phyloP scores from a whole-genome alignment of 202 grass and related monocot species.

The Cymbopogon flexuosus region DNA sequence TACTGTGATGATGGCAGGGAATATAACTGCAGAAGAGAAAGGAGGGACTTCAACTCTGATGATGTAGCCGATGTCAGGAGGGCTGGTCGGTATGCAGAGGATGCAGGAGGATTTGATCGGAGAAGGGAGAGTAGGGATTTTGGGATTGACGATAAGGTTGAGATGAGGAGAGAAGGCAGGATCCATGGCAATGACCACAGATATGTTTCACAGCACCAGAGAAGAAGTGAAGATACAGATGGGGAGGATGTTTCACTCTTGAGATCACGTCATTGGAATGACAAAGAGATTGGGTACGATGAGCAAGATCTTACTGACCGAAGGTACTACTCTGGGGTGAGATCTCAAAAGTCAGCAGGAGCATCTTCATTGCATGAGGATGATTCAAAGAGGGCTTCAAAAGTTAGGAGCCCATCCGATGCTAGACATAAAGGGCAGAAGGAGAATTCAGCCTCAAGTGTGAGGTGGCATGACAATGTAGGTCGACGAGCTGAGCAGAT shows the following conservation, averaged over 20 bases:
- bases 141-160: conserved; percentile 37
- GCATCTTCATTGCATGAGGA: conserved; percentile 36
- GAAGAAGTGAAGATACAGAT: conserved; percentile 19
- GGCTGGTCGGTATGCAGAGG: conserved; percentile 21
- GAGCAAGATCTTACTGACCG: conserved; percentile 33
- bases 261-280: neutral
- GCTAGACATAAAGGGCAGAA: conserved; percentile 16
- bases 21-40: conserved; percentile 35
- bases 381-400: conserved; percentile 30
- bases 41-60: conserved; percentile 39
- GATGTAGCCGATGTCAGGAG: conserved; percentile 30
- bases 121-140: conserved; percentile 33
- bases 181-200: conserved; percentile 11
- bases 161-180: conserved; percentile 28
- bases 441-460: conserved; percentile 34
- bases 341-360: conserved; percentile 26
- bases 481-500: conserved; percentile 14
- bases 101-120: conserved; percentile 25
- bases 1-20: conserved; percentile 28
- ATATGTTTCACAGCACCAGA: conserved; percentile 9
- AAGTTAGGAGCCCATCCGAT: conserved; percentile 34
- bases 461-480: conserved; percentile 34
- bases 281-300: conserved; percentile 34
- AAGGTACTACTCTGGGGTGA: conserved; percentile 29
- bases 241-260: conserved; percentile 25